Base-by-base conservation (phyloP, 306 rosid genomes). In the Casuarina glauca region DNA sequence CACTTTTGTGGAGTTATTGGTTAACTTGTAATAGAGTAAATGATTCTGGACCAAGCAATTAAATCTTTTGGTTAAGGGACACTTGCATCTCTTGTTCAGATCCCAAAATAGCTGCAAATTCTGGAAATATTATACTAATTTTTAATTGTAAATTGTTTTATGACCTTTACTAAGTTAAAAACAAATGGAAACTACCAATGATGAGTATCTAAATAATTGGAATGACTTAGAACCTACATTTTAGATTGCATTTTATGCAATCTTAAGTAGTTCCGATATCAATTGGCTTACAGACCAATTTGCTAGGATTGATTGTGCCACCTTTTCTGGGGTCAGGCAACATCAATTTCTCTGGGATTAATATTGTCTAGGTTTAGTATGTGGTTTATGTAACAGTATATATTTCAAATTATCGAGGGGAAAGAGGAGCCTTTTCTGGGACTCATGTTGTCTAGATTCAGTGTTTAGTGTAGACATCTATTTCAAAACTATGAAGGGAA, bases 51-150 rank as follows among this genome's bases (percentile, higher is more conserved):
- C 42, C 72, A 42, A 80, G 82, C 78, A 72, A 78, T 63, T 58
- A 81, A 70, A 82, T 75, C 71, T 74, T 80, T 72, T 82, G 77
- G 70, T 74, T 68, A 32, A 44, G 66, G 69, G 49, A 50, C n/a
- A 49, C 48, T 26, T 19, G 5, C 15, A 62, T 32, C 69, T 11
- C 2, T 43, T 72, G 52, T n/a, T 49, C 52, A 19, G 9, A 45
- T 79, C 64, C 70, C 74, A 45, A 13, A 74, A 9, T 20, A 13
- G 43, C 26, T 48, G 75, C 20, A 74, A 55, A 42, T 20, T 63
- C 19, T 6, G 52, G n/a, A 41, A 57, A 42, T 39, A 41, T 54
- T 8, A 54, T 45, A 42, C 57, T 20, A 79, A 4, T 6, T 13
- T 63, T 63, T 63, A 36, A 16, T 26, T 58, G 45, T 5, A 16